A percentile compares a stretch with the other conserved stretches of the same genome.
Conservation (phyloP, 805 yeast genomes). For the Cyberlindnera lachancei region DNA sequence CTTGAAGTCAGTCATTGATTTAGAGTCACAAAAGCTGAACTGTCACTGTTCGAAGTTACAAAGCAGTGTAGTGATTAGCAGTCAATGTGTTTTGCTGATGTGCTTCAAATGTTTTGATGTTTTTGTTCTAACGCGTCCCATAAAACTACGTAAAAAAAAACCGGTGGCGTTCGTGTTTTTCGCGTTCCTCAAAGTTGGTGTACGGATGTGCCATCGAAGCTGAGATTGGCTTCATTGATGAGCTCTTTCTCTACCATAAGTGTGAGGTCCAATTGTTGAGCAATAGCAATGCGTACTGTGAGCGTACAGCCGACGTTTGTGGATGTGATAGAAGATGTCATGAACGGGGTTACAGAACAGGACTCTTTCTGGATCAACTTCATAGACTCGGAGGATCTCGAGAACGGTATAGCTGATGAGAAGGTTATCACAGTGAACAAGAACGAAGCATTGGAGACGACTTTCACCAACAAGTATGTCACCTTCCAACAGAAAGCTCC, state of each 20-base stretch:
- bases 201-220: no score
- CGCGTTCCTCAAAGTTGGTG: neutral
- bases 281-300: no score
- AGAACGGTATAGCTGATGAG: slow-evolving; percentile 22
- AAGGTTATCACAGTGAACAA: slow-evolving; percentile 22
- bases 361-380: slow-evolving; percentile 39
- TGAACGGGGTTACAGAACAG: slow-evolving; percentile 11
- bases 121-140: neutral
- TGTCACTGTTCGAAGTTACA: slow-evolving; percentile 1
- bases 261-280: no score
- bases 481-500: slow-evolving; percentile 4
- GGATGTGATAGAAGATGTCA: slow-evolving; percentile 35
- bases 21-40: no score
- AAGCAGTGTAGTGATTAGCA: neutral
- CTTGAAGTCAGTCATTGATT: slow-evolving; percentile 5
- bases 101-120: neutral
- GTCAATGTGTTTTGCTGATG: neutral
- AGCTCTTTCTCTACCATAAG: no score
- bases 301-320: slow-evolving; percentile 36
- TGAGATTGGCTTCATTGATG: neutral
- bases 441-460: slow-evolving; percentile 9
- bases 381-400: slow-evolving; percentile 12
- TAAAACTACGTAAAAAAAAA: no score
- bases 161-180: no score
- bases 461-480: slow-evolving; percentile 11